Evolutionary conservation across 805 yeast genomes (phyloP).

Genomic region (Saturnispora besseyi): DNA sequence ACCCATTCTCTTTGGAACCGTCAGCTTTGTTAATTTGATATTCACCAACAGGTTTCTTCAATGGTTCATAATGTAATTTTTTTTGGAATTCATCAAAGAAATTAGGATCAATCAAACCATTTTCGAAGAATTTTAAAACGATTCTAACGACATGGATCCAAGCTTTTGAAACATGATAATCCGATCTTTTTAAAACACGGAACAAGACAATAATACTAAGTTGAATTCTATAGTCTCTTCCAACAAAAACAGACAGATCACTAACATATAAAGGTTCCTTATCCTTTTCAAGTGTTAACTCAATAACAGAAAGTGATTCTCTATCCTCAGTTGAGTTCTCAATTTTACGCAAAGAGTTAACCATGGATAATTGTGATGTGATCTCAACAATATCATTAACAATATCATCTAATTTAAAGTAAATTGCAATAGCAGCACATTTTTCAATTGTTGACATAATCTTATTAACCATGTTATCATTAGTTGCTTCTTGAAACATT

Average conservation of each 20-base stretch:
- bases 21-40: constrained; percentile 54
- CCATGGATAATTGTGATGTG: constrained; percentile 60
- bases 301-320: constrained; percentile 38
- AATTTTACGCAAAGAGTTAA: constrained; percentile 36
- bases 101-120: constrained; percentile 61
- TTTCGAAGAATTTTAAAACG: constrained; percentile 57
- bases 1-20: constrained; percentile 61
- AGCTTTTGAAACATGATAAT: constrained; percentile 35
- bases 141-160: constrained; percentile 59
- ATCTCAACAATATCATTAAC: constrained; percentile 60
- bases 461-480: constrained; percentile 79
- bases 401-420: constrained; percentile 44
- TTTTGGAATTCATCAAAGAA: constrained; percentile 58
- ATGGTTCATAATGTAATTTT: constrained; percentile 39
- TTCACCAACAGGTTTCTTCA: constrained; percentile 59
- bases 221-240: constrained; percentile 87
- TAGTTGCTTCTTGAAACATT: constrained; percentile 81
- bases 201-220: constrained; percentile 79
- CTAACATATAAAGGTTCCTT: constrained; percentile 63
- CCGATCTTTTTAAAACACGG: constrained; percentile 57
- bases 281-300: constrained; percentile 41
- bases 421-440: constrained; percentile 66
- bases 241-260: constrained; percentile 74
- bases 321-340: constrained; percentile 24
- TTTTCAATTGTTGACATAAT: constrained; percentile 85